phyloP scores from a whole-genome alignment of 352 stramenopile genomes.

The Phytophthora pisi region DNA sequence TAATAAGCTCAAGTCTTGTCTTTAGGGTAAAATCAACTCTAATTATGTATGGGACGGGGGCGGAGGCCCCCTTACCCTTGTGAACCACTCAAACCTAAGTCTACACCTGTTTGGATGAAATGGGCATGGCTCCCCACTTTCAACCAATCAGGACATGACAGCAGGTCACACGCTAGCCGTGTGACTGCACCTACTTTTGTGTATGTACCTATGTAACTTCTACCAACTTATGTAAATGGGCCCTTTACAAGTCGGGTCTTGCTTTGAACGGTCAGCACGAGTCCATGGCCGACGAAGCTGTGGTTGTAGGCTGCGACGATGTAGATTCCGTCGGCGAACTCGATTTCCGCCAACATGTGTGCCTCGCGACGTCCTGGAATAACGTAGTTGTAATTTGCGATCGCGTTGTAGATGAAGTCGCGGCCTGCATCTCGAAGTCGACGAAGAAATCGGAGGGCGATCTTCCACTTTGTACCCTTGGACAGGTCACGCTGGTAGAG shows the following conservation, averaged over 20 bases:
- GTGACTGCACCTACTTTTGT: too few species aligned
- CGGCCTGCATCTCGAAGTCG: slow-evolving; percentile 5
- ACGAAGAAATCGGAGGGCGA: not conserved
- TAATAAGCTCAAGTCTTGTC: too few species aligned
- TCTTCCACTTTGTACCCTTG: slow-evolving; percentile 6
- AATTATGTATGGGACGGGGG: too few species aligned
- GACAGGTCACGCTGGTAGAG: slow-evolving; percentile 1
- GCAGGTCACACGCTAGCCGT: too few species aligned
- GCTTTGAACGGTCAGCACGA: slow-evolving; percentile 6
- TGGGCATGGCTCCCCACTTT: too few species aligned
- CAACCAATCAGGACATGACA: too few species aligned
- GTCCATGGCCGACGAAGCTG: slow-evolving; percentile 3
- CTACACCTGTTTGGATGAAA: too few species aligned
- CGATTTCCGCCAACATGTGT: slow-evolving; percentile 3
- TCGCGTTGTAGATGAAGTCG: slow-evolving; percentile 14
- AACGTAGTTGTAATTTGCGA: slow-evolving; percentile 4
- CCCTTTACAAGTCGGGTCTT: slow-evolving; percentile 2
- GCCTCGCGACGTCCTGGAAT: slow-evolving; percentile 1
- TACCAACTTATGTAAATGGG: too few species aligned
- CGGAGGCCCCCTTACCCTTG: too few species aligned
- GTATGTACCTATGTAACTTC: too few species aligned
- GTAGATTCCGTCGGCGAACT: not conserved
- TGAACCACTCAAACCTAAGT: too few species aligned
- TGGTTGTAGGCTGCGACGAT: slow-evolving; percentile 9
- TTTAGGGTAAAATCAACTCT: too few species aligned